phyloP scores from a whole-genome alignment of 2,329 filamentous ascomycete species.

The Colletotrichum tamarilloi region DNA sequence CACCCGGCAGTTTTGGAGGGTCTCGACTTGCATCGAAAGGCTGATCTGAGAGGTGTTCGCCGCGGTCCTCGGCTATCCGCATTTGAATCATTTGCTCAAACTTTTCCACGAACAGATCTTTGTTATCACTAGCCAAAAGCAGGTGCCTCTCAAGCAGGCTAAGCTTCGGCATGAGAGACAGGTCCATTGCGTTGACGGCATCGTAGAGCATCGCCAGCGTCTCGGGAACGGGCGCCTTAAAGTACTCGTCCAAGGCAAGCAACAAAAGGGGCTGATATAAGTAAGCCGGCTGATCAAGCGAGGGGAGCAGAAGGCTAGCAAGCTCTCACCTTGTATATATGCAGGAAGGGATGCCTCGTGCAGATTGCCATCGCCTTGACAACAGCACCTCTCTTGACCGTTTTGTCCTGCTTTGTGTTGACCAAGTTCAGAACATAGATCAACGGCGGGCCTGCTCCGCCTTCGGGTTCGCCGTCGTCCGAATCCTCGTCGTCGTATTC shows the following conservation, averaged over 20 bases:
- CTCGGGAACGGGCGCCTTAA: slow-evolving; percentile 88
- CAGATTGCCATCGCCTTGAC: slow-evolving; percentile 99
- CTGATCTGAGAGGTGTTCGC: slow-evolving; percentile 54
- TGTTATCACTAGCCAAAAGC: slow-evolving; percentile 89
- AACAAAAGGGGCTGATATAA: slow-evolving; percentile 81
- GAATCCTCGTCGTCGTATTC: slow-evolving; percentile 65
- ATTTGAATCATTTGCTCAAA: slow-evolving; percentile 95
- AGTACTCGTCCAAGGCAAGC: slow-evolving; percentile 95
- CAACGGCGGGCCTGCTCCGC: slow-evolving; percentile 85
- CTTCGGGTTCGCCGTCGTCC: slow-evolving; percentile 72
- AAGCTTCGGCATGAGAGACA: slow-evolving; percentile 90
- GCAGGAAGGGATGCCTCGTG: slow-evolving; percentile 94
- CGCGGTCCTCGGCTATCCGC: slow-evolving; percentile 75
- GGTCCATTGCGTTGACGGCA: slow-evolving; percentile 95
- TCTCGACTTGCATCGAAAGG: slow-evolving; percentile 60
- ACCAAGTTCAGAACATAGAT: slow-evolving; percentile 98
- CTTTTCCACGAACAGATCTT: slow-evolving; percentile 97
- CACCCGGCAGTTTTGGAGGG: slow-evolving; percentile 58
- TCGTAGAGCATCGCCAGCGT: slow-evolving; percentile 91
- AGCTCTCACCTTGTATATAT: slow-evolving; percentile 89
- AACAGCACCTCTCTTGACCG: slow-evolving; percentile 90
- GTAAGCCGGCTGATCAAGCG: neutral
- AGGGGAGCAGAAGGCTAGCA: neutral
- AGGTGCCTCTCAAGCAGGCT: slow-evolving; percentile 87
- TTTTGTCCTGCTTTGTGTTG: slow-evolving; percentile 97